Evolutionary conservation across 169 alveolate species (phyloP).

Genomic region (Cryptosporidium sp.): DNA sequence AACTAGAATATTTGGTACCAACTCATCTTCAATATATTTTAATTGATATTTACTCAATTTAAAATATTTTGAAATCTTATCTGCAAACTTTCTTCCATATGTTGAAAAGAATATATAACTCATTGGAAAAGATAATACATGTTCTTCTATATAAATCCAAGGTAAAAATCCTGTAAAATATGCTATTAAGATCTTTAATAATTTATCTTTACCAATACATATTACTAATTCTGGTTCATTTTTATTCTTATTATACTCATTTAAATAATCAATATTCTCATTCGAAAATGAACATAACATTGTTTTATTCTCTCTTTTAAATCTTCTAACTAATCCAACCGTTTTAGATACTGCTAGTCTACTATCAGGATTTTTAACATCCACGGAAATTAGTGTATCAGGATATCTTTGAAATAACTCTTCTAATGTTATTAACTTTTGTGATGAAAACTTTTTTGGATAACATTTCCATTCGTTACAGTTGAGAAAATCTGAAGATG

Average conservation of each 20-base stretch:
- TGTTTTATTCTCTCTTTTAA: slow-evolving; percentile 57
- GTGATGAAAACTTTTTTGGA: slow-evolving; percentile 18
- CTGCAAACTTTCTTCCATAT: slow-evolving; percentile 12
- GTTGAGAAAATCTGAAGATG: slow-evolving; percentile 63
- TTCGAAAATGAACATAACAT: slow-evolving; percentile 58
- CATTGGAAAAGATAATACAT: slow-evolving; percentile 64
- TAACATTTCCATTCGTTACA: slow-evolving; percentile 19
- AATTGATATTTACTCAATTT: neutral
- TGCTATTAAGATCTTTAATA: slow-evolving; percentile 16
- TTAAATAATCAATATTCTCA: slow-evolving; percentile 26
- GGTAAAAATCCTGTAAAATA: slow-evolving; percentile 61
- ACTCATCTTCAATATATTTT: slow-evolving; percentile 9
- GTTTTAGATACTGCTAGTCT: slow-evolving; percentile 32
- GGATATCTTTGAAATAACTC: slow-evolving; percentile 65
- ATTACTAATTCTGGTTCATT: slow-evolving; percentile 17
- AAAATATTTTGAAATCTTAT: slow-evolving; percentile 34
- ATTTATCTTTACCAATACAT: slow-evolving; percentile 26
- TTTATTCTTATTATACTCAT: slow-evolving; percentile 7
- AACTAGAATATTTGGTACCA: slow-evolving; percentile 13
- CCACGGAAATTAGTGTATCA: slow-evolving; percentile 33
- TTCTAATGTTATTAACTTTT: slow-evolving; percentile 40
- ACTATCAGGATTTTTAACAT: slow-evolving; percentile 60
- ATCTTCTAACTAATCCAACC: slow-evolving; percentile 37
- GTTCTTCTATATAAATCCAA: slow-evolving; percentile 54
- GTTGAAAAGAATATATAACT: slow-evolving; percentile 57